These are phyloP conservation scores for Massarina eburnea DNA, from an alignment of 2,329 filamentous ascomycete genomes.

Conservation along the genomic window DNA sequence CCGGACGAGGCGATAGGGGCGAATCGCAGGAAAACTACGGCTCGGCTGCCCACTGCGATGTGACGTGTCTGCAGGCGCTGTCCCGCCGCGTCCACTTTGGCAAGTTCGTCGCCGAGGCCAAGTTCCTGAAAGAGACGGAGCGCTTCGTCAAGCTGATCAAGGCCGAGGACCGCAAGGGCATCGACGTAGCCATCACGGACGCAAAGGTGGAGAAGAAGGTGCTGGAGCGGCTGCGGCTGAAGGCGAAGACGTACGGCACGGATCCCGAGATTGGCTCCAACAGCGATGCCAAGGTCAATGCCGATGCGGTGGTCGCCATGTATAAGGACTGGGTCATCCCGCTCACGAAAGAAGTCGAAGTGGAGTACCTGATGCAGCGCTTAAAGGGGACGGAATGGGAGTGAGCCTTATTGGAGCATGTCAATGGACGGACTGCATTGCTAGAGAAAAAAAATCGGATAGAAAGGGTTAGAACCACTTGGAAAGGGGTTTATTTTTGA, in stretches of 20 bases:
- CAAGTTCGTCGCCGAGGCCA: slow-evolving; percentile 96
- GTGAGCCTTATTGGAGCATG: slow-evolving; percentile 23
- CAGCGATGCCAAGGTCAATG: slow-evolving; percentile 79
- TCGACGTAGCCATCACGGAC: slow-evolving; percentile 90
- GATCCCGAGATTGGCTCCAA: slow-evolving; percentile 70
- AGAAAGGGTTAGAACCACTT: too few relatives aligned
- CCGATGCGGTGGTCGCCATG: slow-evolving; percentile 64
- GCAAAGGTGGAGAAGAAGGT: slow-evolving; percentile 87
- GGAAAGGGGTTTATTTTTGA: too few relatives aligned
- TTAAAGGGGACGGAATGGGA: slow-evolving; percentile 61
- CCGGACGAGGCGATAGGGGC: slow-evolving; percentile 75
- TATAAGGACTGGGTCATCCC: slow-evolving; percentile 83
- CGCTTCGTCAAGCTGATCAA: slow-evolving; percentile 81
- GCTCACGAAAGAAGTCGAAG: slow-evolving; percentile 95
- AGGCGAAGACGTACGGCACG: slow-evolving; percentile 90
- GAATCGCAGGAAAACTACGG: slow-evolving; percentile 95
- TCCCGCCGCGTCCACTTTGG: slow-evolving; percentile 94
- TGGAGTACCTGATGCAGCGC: slow-evolving; percentile 96
- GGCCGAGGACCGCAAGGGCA: slow-evolving; percentile 74
- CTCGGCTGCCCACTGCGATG: slow-evolving; percentile 86
- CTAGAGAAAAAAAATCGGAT: too few relatives aligned
- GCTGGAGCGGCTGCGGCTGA: slow-evolving; percentile 79
- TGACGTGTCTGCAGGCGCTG: slow-evolving; percentile 84
- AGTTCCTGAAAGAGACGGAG: slow-evolving; percentile 83
- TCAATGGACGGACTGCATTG: too few relatives aligned